phyloP scores from a whole-genome alignment of 2,329 filamentous ascomycete genomes.

The Pyrenophora seminiperda region DNA sequence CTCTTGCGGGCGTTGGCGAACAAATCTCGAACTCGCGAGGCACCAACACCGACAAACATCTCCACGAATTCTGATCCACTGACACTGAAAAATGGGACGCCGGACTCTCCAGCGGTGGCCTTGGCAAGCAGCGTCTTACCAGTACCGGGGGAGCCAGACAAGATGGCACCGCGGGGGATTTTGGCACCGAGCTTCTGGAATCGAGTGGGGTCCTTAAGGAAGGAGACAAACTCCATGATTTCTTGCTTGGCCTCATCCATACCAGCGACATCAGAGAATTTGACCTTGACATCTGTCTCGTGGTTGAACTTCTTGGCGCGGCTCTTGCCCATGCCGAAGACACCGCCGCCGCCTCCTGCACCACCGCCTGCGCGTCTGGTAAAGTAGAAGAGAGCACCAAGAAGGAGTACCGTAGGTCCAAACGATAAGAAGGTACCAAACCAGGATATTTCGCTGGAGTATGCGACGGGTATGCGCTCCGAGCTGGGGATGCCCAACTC shows the following conservation, averaged over 20 bases:
- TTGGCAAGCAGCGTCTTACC: conserved; percentile 98
- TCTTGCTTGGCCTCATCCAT: conserved; percentile 98
- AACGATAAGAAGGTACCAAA: conserved; percentile 77
- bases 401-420: conserved; percentile 83
- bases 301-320: conserved; percentile 97
- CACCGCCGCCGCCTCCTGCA: conserved; percentile 64
- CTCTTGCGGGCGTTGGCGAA: conserved; percentile 95
- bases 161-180: conserved; percentile 94
- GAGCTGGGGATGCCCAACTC: conserved; percentile 82
- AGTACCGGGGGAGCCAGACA: conserved; percentile 96
- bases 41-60: conserved; percentile 99
- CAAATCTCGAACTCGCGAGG: conserved; percentile 90
- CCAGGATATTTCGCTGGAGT: conserved; percentile 75
- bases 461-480: conserved; percentile 94
- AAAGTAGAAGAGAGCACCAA: conserved; percentile 81
- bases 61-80: conserved; percentile 99
- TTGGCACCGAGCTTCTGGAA: conserved; percentile 96
- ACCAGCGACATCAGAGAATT: conserved; percentile 94
- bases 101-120: conserved; percentile 94
- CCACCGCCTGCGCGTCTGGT: conserved; percentile 74
- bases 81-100: conserved; percentile 97
- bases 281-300: conserved; percentile 93
- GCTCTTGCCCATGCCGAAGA: conserved; percentile 96
- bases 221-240: conserved; percentile 99
- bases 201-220: conserved; percentile 88